phyloP scores from a whole-genome alignment of 2,329 filamentous ascomycete genomes.

The Epichloe brachyelytri region DNA sequence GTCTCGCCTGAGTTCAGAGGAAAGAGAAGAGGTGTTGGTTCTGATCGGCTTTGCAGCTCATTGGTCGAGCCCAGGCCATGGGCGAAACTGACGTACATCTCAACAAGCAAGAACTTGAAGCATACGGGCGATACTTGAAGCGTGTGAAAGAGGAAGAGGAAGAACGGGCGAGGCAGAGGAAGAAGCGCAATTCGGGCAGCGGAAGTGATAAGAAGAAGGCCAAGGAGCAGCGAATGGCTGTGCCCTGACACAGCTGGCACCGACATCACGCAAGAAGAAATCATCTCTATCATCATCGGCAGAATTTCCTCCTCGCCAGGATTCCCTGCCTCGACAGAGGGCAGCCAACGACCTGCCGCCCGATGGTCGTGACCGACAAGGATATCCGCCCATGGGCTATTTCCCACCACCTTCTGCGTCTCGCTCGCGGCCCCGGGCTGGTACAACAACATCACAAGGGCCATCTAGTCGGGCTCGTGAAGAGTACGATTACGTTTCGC shows the following conservation, averaged over 20 bases:
- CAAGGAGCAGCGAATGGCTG: constrained; percentile 35
- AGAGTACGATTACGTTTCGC: constrained; percentile 29
- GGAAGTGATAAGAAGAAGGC: constrained; percentile 24
- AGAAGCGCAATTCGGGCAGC: constrained; percentile 35
- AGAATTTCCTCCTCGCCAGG: constrained; percentile 14
- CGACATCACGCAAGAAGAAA: constrained; percentile 25
- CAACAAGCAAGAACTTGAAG: constrained; percentile 66
- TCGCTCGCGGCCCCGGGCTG: constrained; percentile 28
- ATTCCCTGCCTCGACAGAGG: constrained; percentile 25
- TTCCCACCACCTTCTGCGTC: constrained; percentile 34
- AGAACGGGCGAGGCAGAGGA: constrained; percentile 55
- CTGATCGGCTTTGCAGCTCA: constrained; percentile 69
- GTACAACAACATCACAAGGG: constrained; percentile 27
- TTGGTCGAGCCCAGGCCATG: constrained; percentile 61
- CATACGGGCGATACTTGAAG: constrained; percentile 56
- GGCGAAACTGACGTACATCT: constrained; percentile 72
- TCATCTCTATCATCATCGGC: constrained; percentile 10
- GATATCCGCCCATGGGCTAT: constrained; percentile 36
- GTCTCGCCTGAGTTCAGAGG: constrained; percentile 43
- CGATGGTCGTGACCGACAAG: constrained; percentile 21
- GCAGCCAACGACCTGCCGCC: constrained; percentile 23
- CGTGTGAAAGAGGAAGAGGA: constrained; percentile 39
- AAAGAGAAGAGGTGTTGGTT: constrained; percentile 63
- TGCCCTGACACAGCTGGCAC: constrained; percentile 41
- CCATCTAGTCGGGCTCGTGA: constrained; percentile 20